Percentiles rank a stretch among this genome's conserved stretches.
Evolutionary conservation across 257 asterid genomes (phyloP).

Genomic region (Cordia subcordata): DNA sequence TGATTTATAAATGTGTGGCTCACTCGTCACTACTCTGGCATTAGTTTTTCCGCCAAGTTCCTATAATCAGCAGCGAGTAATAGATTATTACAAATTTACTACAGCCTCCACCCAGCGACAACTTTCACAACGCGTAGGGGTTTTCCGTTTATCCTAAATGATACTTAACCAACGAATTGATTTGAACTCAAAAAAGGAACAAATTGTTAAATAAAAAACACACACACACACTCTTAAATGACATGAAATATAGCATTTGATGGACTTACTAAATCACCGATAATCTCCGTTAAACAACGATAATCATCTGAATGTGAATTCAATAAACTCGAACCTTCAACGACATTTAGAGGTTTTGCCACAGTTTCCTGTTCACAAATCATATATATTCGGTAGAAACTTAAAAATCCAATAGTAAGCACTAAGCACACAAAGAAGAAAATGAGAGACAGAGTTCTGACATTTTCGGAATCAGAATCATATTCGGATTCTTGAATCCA

Average conservation of each 20-base stretch:
- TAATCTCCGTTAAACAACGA: constrained; percentile 41
- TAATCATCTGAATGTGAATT: constrained; percentile 25
- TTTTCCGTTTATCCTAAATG: too few relatives aligned
- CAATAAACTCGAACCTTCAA: constrained; percentile 15
- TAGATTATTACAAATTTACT: too few relatives aligned
- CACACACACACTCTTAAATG: background rate
- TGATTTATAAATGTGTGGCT: too few relatives aligned
- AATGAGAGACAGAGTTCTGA: constrained; percentile 14
- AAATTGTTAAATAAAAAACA: background rate
- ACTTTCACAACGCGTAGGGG: too few relatives aligned
- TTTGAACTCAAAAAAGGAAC: too few relatives aligned
- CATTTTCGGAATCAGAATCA: constrained; percentile 25
- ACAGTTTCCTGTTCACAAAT: constrained; percentile 36
- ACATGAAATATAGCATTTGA: background rate
- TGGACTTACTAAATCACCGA: constrained; percentile 47
- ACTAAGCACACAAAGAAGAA: background rate
- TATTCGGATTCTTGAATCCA: constrained; percentile 49
- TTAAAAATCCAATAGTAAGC: background rate
- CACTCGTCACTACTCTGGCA: too few relatives aligned
- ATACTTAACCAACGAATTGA: too few relatives aligned
- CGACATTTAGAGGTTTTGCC: constrained; percentile 20
- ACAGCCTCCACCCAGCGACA: too few relatives aligned
- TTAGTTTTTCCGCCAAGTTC: too few relatives aligned
- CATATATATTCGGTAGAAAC: background rate
- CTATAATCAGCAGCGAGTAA: too few relatives aligned